Conservation (phyloP, 2,329 filamentous ascomycete genomes). For the Knufia petricola region DNA sequence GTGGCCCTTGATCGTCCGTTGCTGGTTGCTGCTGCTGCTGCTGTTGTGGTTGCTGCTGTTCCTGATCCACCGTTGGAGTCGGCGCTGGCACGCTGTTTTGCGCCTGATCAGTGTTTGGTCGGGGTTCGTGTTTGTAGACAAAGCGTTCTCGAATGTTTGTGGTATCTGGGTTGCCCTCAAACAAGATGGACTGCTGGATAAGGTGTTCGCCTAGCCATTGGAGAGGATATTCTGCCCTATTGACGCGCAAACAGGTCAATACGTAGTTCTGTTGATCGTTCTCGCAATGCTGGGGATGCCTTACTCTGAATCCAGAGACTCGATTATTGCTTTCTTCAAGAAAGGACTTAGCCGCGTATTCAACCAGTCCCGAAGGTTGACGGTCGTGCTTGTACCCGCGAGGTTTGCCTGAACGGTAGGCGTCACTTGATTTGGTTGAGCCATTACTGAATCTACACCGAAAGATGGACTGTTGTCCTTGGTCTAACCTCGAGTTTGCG, state of each 20-base stretch:
- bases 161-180: slow-evolving; percentile 22
- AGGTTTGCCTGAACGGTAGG: slow-evolving; percentile 16
- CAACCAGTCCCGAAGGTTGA: slow-evolving; percentile 21
- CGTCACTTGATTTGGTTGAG: slow-evolving; percentile 11
- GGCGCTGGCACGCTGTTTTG: background rate
- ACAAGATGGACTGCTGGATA: slow-evolving; percentile 22
- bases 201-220: slow-evolving; percentile 24
- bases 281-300: slow-evolving; percentile 2
- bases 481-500: too few species aligned
- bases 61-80: background rate
- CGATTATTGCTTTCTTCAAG: slow-evolving; percentile 21
- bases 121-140: slow-evolving; percentile 18
- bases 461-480: too few species aligned
- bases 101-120: slow-evolving; percentile 13
- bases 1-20: background rate
- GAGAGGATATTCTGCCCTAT: slow-evolving; percentile 21
- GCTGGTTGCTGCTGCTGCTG: slow-evolving; percentile 6
- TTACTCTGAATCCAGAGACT: slow-evolving; percentile 21
- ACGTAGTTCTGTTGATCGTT: too few species aligned
- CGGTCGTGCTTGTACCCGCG: slow-evolving; percentile 16
- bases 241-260: background rate
- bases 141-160: slow-evolving; percentile 22
- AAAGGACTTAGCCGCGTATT: slow-evolving; percentile 21
- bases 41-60: slow-evolving; percentile 5
- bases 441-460: slow-evolving; percentile 10